Percentiles rank a stretch among this genome's conserved stretches.
phyloP scores from a whole-genome alignment of 306 rosid species.

The Vicia villosa region DNA sequence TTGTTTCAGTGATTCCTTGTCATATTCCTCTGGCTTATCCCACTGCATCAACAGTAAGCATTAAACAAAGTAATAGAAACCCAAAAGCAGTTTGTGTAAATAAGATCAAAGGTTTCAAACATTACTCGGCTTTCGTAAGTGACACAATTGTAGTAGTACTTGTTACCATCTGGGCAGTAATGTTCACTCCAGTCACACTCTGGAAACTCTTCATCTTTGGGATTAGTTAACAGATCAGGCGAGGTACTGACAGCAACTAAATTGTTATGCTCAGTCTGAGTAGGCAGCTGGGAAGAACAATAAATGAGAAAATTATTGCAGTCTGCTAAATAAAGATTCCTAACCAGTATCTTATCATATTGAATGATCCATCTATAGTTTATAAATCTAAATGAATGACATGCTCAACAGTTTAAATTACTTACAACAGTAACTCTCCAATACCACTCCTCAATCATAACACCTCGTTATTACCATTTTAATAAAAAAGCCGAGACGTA shows the following conservation, averaged over 20 bases:
- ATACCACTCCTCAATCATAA: conserved; percentile 16
- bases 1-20: conserved; percentile 55
- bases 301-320: conserved; percentile 33
- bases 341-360: conserved; percentile 26
- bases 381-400: conserved; percentile 29
- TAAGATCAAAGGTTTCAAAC: conserved; percentile 38
- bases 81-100: conserved; percentile 30
- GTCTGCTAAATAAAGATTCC: conserved; percentile 29
- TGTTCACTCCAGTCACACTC: conserved; percentile 97
- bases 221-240: conserved; percentile 44
- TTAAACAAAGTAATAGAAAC: conserved; percentile 33
- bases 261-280: conserved; percentile 46
- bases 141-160: conserved; percentile 76
- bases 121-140: conserved; percentile 85
- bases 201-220: conserved; percentile 46
- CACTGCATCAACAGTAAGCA: conserved; percentile 61
- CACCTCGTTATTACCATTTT: neutral
- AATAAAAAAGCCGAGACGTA: neutral
- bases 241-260: conserved; percentile 42
- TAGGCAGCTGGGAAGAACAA: conserved; percentile 44
- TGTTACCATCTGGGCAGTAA: conserved; percentile 80
- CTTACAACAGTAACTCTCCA: conserved; percentile 10
- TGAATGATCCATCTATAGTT: conserved; percentile 29
- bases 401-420: conserved; percentile 22
- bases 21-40: conserved; percentile 88